Conservation (phyloP, 257 asterid genomes). For the Sherardia arvensis region DNA sequence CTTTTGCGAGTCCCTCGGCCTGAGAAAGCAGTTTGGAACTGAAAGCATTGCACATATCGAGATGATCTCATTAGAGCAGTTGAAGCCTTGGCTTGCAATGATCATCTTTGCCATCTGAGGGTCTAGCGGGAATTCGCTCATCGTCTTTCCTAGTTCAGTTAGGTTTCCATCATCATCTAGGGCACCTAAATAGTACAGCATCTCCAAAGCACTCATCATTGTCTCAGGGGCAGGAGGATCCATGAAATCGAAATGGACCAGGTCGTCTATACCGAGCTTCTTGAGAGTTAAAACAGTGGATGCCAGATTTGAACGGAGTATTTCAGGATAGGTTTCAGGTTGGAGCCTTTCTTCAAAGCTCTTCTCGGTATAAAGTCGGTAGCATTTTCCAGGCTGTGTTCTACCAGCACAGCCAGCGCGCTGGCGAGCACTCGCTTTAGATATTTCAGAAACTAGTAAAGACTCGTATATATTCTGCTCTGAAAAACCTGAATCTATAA, state of each 20-base stretch:
- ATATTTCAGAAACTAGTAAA: constrained; percentile 91
- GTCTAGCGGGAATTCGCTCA: constrained; percentile 94
- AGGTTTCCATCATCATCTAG: constrained; percentile 92
- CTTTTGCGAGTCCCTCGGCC: constrained; percentile 98
- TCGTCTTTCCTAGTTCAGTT: constrained; percentile 74
- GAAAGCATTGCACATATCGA: constrained; percentile 95
- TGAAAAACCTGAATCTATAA: constrained; percentile 92
- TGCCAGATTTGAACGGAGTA: constrained; percentile 79
- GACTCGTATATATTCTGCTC: constrained; percentile 93
- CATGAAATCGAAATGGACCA: constrained; percentile 96
- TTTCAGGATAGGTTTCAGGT: constrained; percentile 91
- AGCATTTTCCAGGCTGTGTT: constrained; percentile 97
- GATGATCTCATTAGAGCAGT: constrained; percentile 89
- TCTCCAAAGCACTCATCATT: constrained; percentile 89
- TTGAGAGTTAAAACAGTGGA: constrained; percentile 85
- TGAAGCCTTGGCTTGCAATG: constrained; percentile 79
- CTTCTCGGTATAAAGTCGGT: constrained; percentile 82
- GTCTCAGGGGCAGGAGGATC: constrained; percentile 99
- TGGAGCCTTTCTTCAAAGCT: constrained; percentile 77
- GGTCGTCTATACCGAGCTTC: constrained; percentile 83
- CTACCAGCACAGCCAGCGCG: constrained; percentile 99
- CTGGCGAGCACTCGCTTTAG: constrained; percentile 97
- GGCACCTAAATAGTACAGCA: constrained; percentile 85
- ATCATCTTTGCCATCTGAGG: constrained; percentile 98
- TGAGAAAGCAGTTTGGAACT: constrained; percentile 99